Conservation (phyloP, 2,329 filamentous ascomycete species). For the Penicillium sp. region DNA sequence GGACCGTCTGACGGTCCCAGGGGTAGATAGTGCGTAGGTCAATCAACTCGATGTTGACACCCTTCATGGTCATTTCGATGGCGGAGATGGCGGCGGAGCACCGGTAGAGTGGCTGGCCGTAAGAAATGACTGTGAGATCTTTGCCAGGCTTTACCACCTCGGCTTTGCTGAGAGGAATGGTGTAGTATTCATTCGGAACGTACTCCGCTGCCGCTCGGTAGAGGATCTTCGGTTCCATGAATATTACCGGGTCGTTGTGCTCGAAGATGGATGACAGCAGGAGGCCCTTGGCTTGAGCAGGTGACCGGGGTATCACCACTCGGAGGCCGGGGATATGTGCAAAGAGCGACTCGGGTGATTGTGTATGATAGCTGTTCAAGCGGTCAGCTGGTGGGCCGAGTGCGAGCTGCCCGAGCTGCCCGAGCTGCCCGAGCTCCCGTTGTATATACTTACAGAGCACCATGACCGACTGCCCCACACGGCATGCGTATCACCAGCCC, state of each 20-base stretch:
- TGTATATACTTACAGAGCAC: constrained; percentile 56
- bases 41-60: constrained; percentile 75
- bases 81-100: constrained; percentile 72
- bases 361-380: constrained; percentile 64
- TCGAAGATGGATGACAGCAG: constrained; percentile 68
- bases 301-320: constrained; percentile 81
- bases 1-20: constrained; percentile 78
- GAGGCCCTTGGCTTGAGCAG: constrained; percentile 82
- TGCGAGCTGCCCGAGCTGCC: no score
- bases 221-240: constrained; percentile 90
- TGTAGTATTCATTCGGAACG: constrained; percentile 74
- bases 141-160: constrained; percentile 76
- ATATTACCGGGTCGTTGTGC: constrained; percentile 80
- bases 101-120: constrained; percentile 83
- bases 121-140: constrained; percentile 79
- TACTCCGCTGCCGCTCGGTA: constrained; percentile 90
- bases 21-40: constrained; percentile 85
- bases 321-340: constrained; percentile 80
- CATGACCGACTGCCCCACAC: constrained; percentile 82
- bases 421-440: no score
- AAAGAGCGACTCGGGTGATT: constrained; percentile 84
- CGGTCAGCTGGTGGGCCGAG: not conserved
- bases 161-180: constrained; percentile 79
- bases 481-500: constrained; percentile 88
- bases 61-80: constrained; percentile 65